Percentiles rank a stretch among this genome's conserved stretches.
phyloP scores from a whole-genome alignment of 257 asterid genomes.

The Ligustrum vulgare region DNA sequence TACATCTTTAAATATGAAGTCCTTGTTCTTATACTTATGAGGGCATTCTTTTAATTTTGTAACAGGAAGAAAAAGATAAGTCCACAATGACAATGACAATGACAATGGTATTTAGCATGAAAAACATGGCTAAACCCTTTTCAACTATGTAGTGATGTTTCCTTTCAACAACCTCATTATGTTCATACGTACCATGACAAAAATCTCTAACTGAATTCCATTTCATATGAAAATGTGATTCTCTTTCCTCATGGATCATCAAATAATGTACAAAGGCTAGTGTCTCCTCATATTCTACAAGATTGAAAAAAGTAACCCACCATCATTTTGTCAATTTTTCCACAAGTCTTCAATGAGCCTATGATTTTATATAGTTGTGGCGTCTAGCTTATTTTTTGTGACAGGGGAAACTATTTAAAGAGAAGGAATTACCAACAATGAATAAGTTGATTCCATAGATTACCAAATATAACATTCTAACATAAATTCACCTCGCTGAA shows the following conservation, averaged over 20 bases:
- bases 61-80: too few species aligned
- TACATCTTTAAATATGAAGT: too few species aligned
- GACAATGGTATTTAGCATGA: too few species aligned
- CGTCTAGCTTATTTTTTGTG: not conserved
- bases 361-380: not conserved
- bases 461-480: constrained; percentile 8
- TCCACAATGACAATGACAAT: too few species aligned
- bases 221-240: not conserved
- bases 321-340: not conserved
- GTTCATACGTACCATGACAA: too few species aligned
- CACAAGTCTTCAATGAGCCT: not conserved
- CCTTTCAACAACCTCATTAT: too few species aligned
- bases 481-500: not conserved
- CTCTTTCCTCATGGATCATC: not conserved
- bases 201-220: not conserved
- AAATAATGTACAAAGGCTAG: not conserved
- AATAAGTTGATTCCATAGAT: not conserved
- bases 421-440: not conserved
- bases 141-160: too few species aligned
- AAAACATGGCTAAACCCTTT: too few species aligned
- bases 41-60: too few species aligned
- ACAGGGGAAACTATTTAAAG: not conserved
- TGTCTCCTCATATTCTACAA: not conserved
- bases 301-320: not conserved
- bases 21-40: too few species aligned